Conservation (phyloP, 2,329 filamentous ascomycete genomes). For the Penicillium sp. region DNA sequence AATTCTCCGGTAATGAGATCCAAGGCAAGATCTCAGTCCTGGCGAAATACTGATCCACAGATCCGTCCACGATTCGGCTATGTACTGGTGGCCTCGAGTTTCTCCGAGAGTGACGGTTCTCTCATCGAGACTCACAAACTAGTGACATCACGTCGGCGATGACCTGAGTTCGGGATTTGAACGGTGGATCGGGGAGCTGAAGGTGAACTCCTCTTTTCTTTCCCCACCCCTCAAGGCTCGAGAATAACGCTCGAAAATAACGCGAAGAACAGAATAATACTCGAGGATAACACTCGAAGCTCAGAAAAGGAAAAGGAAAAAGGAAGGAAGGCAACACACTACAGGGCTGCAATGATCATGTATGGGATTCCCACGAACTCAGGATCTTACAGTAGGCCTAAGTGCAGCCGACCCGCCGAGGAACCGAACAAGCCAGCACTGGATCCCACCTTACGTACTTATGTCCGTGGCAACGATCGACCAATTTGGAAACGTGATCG, state of each 20-base stretch:
- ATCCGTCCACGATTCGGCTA: background rate
- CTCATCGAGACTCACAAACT: background rate
- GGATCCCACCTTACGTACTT: background rate
- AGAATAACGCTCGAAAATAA: too few relatives aligned
- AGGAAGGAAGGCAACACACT: background rate
- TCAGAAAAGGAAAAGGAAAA: background rate
- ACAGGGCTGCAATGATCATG: too few relatives aligned
- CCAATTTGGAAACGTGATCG: constrained; percentile 7
- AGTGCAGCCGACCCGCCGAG: constrained; percentile 1
- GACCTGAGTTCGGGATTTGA: constrained; percentile 1
- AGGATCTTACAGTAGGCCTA: background rate
- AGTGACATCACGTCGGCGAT: background rate
- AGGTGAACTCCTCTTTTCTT: background rate
- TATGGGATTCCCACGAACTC: background rate
- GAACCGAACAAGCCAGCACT: background rate
- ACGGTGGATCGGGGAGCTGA: background rate
- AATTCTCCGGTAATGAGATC: background rate
- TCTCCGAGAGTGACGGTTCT: constrained; percentile 5
- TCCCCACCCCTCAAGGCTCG: too few relatives aligned
- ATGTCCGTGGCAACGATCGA: constrained; percentile 3
- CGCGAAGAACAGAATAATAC: too few relatives aligned
- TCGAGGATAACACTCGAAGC: background rate
- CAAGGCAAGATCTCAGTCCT: too few relatives aligned
- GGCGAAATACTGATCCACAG: background rate
- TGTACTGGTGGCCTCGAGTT: background rate